These are phyloP conservation scores for Aspergillus sclerotioniger DNA, from an alignment of 495 filamentous ascomycete species.

Conservation along the genomic window DNA sequence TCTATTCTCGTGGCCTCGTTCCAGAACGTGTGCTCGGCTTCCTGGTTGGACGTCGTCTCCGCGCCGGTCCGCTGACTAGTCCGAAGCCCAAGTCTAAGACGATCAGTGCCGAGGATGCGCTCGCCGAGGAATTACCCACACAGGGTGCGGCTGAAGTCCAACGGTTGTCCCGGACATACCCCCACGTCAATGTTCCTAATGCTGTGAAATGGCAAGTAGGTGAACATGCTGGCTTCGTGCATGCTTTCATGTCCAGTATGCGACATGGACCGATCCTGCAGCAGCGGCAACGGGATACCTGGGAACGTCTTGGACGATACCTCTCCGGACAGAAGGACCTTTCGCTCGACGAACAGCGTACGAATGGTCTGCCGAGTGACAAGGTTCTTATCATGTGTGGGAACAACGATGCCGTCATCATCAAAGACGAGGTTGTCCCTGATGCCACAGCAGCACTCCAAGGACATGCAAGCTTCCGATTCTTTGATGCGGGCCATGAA, in stretches of 20 bases:
- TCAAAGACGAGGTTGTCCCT: slow-evolving; percentile 53
- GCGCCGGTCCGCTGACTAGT: slow-evolving; percentile 38
- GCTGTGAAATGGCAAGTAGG: slow-evolving; percentile 57
- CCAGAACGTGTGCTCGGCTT: slow-evolving; percentile 55
- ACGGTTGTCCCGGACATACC: slow-evolving; percentile 43
- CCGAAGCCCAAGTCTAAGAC: slow-evolving; percentile 36
- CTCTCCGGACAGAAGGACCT: slow-evolving; percentile 44
- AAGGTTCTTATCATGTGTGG: slow-evolving; percentile 58
- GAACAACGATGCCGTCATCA: slow-evolving; percentile 51
- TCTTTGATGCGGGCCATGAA: slow-evolving; percentile 56
- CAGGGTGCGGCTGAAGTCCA: slow-evolving; percentile 36
- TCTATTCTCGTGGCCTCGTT: slow-evolving; percentile 59
- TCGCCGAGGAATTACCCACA: slow-evolving; percentile 39
- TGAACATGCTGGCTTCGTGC: slow-evolving; percentile 54
- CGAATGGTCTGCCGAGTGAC: slow-evolving; percentile 37
- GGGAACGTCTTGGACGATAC: slow-evolving; percentile 53
- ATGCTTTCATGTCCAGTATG: slow-evolving; percentile 58
- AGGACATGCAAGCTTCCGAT: slow-evolving; percentile 47
- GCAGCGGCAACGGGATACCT: slow-evolving; percentile 49
- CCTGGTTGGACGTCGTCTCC: slow-evolving; percentile 56
- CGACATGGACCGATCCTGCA: slow-evolving; percentile 53
- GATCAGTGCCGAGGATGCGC: slow-evolving; percentile 33
- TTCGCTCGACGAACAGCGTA: slow-evolving; percentile 15
- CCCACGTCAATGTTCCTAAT: slow-evolving; percentile 42
- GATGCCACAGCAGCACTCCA: slow-evolving; percentile 52